Conservation (phyloP, 441 rosid species). For the Pelargonium myrrhifolium region DNA sequence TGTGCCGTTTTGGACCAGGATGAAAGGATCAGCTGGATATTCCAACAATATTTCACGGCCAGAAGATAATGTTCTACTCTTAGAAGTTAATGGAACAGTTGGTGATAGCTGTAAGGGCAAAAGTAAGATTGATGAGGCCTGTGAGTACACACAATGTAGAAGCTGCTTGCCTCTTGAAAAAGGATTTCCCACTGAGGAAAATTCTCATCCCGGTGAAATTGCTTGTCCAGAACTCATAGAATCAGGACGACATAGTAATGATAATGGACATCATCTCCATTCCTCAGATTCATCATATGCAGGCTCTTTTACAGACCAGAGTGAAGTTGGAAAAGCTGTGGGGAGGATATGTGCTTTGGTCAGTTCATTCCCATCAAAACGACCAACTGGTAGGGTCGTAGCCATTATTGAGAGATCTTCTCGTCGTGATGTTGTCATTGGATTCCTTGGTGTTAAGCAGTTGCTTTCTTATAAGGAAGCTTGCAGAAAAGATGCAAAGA, state of each 20-base stretch:
- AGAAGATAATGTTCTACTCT: constrained; percentile 28
- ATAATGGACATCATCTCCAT: constrained; percentile 26
- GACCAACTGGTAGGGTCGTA: constrained; percentile 83
- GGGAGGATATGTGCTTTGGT: constrained; percentile 47
- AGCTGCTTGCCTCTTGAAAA: constrained; percentile 17
- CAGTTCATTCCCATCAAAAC: constrained; percentile 49
- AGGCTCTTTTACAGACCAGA: constrained; percentile 24
- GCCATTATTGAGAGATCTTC: constrained; percentile 56
- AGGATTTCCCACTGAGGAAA: constrained; percentile 14
- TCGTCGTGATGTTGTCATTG: constrained; percentile 60
- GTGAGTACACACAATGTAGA: constrained; percentile 21
- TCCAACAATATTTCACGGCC: constrained; percentile 25
- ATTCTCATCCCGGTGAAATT: constrained; percentile 22
- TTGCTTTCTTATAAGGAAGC: constrained; percentile 45
- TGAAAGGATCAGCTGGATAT: constrained; percentile 57
- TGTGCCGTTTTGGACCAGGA: constrained; percentile 56
- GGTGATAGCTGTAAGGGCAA: constrained; percentile 31
- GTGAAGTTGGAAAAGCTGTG: constrained; percentile 36
- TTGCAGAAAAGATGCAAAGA: constrained; percentile 32
- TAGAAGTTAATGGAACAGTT: constrained; percentile 25
- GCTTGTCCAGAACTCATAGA: constrained; percentile 18
- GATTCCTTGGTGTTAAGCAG: constrained; percentile 64
- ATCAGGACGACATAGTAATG: constrained; percentile 16
- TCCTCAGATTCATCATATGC: constrained; percentile 22
- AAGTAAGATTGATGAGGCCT: constrained; percentile 27